Percentiles rank a stretch among this genome's conserved stretches.
Conservation (phyloP, 345 rosid genomes). For the Ceriops tagal region DNA sequence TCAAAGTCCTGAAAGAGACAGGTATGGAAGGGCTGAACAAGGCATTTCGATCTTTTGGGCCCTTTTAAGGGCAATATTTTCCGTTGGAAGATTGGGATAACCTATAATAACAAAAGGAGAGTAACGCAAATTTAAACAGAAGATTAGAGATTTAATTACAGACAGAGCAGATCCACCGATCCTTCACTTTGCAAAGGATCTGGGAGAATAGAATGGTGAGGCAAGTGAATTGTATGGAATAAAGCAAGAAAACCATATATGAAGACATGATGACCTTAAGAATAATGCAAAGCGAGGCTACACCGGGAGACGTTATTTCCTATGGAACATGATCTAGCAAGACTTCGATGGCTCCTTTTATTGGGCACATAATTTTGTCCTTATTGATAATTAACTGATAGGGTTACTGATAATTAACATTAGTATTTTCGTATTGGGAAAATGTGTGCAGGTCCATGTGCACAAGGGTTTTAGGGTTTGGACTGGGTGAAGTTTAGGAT, state of each 20-base stretch:
- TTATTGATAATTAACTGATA: background rate
- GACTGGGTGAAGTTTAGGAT: background rate
- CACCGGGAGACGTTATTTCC: constrained; percentile 11
- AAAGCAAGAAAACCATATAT: too few relatives aligned
- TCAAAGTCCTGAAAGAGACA: background rate
- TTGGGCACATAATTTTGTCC: constrained; percentile 3
- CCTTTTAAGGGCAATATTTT: background rate
- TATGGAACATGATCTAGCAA: constrained; percentile 18
- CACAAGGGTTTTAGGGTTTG: constrained; percentile 24
- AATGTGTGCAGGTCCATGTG: constrained; percentile 11
- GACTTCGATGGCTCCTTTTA: background rate
- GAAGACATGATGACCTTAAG: background rate
- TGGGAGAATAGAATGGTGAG: too few relatives aligned
- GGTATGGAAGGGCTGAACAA: background rate
- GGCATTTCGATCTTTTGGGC: background rate
- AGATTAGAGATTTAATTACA: too few relatives aligned
- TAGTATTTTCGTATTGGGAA: background rate
- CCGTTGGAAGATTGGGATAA: too few relatives aligned
- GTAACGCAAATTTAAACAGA: too few relatives aligned
- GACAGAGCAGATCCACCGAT: too few relatives aligned
- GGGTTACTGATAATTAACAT: background rate
- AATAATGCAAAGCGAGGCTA: background rate
- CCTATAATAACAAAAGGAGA: too few relatives aligned
- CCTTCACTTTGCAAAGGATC: too few relatives aligned
- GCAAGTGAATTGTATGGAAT: too few relatives aligned